Evolutionary conservation across 2,329 filamentous ascomycete genomes (phyloP), one percentile per base, ranked within the genome.

Genomic region (Penicillium fuscoglaucum): DNA sequence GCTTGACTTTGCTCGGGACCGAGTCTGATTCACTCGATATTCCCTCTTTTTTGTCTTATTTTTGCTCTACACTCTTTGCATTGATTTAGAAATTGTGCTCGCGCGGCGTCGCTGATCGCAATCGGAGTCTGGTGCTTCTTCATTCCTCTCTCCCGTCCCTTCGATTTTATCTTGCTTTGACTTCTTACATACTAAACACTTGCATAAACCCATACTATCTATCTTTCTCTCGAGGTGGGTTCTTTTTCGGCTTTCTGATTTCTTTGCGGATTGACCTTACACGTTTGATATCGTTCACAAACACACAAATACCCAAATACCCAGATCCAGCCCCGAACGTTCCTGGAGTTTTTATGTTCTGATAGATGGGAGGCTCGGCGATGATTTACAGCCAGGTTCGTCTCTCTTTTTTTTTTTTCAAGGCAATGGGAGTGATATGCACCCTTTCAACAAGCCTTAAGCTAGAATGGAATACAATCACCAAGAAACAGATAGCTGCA

Each of bases 1-100:
- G 57, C 83, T 96, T 62, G 91, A 96, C 77, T 96, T 95, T 83
- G 90, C 91, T 15, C 77, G 79, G 52, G 82, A 84, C 61, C 74
- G 82, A 45, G 83, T 84, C 45, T 80, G 67, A 76, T 52, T 43
- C 31, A 59, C 45, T 19, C 28, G 2, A 52, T 4, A 29, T 24
- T n/a, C 19, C 49, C 10, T 21, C 29, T 24, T 31, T 21, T n/a
- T 6, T 28, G 12, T 13, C 48, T 35, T 52, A 35, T 62, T 47
- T 53, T 49, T 44, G 15, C 61, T 55, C 46, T 52, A 43, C 52
- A 50, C 55, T 53, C 21, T 55, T 44, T 45, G 29, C 47, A 48
- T 52, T 57, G 61, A 52, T 58, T 63, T 63, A 62, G 64, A 66
- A 50, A 33, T 54, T 48, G 31, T 60, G 55, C 55, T 59, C 51